A percentile compares a stretch with the other conserved stretches of the same genome.
phyloP scores from a whole-genome alignment of 441 rosid species.

The Pelargonium myrrhifolium region DNA sequence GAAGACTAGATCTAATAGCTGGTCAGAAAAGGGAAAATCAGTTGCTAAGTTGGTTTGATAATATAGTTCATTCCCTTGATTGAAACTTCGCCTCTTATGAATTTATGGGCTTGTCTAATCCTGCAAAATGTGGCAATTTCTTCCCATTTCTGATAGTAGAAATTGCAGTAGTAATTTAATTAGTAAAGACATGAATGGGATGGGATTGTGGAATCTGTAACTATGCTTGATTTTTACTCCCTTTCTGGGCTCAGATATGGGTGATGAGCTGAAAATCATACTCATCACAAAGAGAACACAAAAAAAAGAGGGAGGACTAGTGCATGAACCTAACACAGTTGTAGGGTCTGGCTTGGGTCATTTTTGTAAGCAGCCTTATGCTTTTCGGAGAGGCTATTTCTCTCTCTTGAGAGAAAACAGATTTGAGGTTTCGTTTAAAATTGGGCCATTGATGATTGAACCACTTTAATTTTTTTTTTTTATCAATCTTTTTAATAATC shows the following conservation, averaged over 20 bases:
- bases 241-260: no score
- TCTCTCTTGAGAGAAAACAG: neutral
- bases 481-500: neutral
- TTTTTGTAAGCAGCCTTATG: no score
- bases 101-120: neutral
- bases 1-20: neutral
- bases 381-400: no score
- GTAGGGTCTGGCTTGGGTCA: no score
- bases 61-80: neutral
- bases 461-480: neutral
- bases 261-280: no score
- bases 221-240: no score
- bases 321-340: no score
- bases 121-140: neutral
- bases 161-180: no score
- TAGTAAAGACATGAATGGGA: no score
- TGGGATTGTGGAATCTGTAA: no score
- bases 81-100: neutral
- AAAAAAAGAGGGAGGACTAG: no score
- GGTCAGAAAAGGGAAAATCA: neutral
- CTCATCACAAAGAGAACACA: no score
- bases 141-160: neutral
- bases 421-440: neutral
- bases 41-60: neutral
- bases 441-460: neutral